Percentiles rank a stretch among this genome's conserved stretches.
phyloP scores from a whole-genome alignment of 2,329 filamentous ascomycete species.

The Talaromyces sp. region DNA sequence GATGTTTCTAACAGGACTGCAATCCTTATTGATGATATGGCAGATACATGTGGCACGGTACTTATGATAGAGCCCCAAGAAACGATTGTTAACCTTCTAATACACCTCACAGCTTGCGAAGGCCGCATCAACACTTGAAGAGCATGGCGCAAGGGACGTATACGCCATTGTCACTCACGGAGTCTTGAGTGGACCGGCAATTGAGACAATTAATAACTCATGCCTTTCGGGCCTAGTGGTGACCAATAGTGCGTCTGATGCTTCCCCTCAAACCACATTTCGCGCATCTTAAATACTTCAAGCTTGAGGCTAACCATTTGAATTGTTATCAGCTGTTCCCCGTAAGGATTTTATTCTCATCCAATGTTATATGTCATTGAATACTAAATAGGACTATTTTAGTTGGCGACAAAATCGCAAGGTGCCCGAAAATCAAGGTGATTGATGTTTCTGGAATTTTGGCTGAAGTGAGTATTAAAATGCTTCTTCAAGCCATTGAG shows the following conservation, averaged over 20 bases:
- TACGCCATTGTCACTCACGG: conserved; percentile 95
- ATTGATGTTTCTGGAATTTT: conserved; percentile 85
- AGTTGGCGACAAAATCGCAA: conserved; percentile 70
- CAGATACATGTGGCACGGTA: conserved; percentile 82
- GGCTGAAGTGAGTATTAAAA: conserved; percentile 24
- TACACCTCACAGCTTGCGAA: conserved; percentile 56
- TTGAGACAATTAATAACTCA: conserved; percentile 78
- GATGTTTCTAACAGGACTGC: conserved; percentile 87
- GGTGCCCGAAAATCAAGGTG: conserved; percentile 75
- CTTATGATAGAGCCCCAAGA: not conserved
- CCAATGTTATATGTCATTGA: not conserved
- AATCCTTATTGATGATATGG: conserved; percentile 97
- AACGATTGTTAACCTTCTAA: not conserved
- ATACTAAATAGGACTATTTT: not conserved
- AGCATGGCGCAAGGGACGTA: conserved; percentile 80
- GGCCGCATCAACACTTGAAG: conserved; percentile 81
- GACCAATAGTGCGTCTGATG: conserved; percentile 44
- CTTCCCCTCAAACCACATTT: not conserved
- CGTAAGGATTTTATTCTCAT: not conserved
- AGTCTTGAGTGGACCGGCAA: conserved; percentile 82
- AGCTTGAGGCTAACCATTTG: conserved; percentile 58
- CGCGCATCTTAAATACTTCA: not conserved
- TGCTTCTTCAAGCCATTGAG: not conserved
- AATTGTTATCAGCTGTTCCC: conserved; percentile 41
- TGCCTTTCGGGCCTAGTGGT: conserved; percentile 76